Base-by-base conservation (phyloP, 2,329 filamentous ascomycete genomes). In the Sclerotinia trifoliorum region DNA sequence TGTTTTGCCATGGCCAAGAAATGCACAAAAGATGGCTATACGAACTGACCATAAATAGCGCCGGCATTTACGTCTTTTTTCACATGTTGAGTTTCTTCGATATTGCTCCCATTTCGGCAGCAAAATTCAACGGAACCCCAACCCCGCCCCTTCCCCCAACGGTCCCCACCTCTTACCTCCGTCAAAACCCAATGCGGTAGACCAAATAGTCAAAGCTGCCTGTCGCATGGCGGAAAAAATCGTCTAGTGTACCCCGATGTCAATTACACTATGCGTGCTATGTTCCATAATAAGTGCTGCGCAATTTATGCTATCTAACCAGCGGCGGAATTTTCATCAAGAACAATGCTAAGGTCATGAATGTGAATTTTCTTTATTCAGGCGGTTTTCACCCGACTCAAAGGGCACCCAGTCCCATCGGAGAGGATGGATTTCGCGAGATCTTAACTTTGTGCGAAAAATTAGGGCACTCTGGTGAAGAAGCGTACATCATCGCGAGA, bases 221-320 rank as follows among this genome's bases (percentile, higher is more conserved):
- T 39, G 5, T 15, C n/a, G 55, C 3, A 57, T 39, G 55, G 13
- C 35, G 7, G 32, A 21, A 6, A 32, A 57, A 26, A n/a, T 11
- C 55, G n/a, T 42, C 55, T 17, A 42, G 32, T 39, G 6, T 19
- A 42, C n/a, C 55, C 35, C 1, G 7, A 8, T 2, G 42, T 57
- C 5, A 57, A 42, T 17, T 57, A 65, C 19, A 65, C 51, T 7
- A 65, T 65, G 24, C 52, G 63, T 11, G 35, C 26, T 35, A n/a
- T 39, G n/a, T 65, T 57, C 24, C 17, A 19, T 39, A 56, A 5
- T n/a, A 17, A 19, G 17, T 42, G 63, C 8, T 65, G 51, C 17
- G 48, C 17, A 15, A 7, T 65, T 1, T 65, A 65, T 35, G 63
- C 11, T 56, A 56, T 11, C 42, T 17, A 7, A 56, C 63, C n/a